Evolutionary conservation across 2,329 filamentous ascomycete species (phyloP), one percentile per base, ranked within the genome.

Genomic region (Colletotrichum tabaci): DNA sequence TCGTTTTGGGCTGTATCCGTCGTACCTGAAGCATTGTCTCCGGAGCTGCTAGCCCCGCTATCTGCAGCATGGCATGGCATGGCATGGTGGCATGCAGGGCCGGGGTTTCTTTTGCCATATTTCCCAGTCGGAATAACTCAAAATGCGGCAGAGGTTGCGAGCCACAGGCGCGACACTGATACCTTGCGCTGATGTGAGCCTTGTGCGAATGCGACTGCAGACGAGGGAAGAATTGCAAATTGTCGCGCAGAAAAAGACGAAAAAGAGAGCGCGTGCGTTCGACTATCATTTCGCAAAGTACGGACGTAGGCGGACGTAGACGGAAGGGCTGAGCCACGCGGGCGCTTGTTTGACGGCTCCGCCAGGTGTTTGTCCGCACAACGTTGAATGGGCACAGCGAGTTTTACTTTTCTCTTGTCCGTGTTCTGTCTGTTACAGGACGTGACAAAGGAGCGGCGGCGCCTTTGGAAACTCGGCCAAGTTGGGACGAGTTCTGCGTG

Each of bases 401-500:
- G 52, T 38, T 55, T 4, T 15, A 26, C 30, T 10, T 57, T 13
- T 6, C n/a, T 57, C 16, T 16, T 30, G 42, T 26, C 26, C 26
- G 26, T 26, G 26, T 26, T 26, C 26, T 26, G 44, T 26, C 26
- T 26, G 44, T 30, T 47, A 18, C 26, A 46, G 58, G 42, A 61
- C 58, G 26, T 26, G 26, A 26, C 26, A 26, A 61, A 61, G 49
- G 58, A 61, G 58, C 12, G 26, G 44, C 58, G 10, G 26, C n/a
- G 13, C 12, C 15, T 26, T 21, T 10, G 42, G 58, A 47, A 21
- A 38, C 58, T 49, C 44, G 42, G 40, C 7, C 23, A 44, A 61
- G 44, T 61, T 61, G 44, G 23, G 58, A 61, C 58, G 58, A 49
- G 58, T 18, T 21, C 23, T 61, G 57, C 26, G 44, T 47, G 35